Base-by-base conservation (phyloP, 2,329 filamentous ascomycete genomes). In the Amauroascus verrucosus region DNA sequence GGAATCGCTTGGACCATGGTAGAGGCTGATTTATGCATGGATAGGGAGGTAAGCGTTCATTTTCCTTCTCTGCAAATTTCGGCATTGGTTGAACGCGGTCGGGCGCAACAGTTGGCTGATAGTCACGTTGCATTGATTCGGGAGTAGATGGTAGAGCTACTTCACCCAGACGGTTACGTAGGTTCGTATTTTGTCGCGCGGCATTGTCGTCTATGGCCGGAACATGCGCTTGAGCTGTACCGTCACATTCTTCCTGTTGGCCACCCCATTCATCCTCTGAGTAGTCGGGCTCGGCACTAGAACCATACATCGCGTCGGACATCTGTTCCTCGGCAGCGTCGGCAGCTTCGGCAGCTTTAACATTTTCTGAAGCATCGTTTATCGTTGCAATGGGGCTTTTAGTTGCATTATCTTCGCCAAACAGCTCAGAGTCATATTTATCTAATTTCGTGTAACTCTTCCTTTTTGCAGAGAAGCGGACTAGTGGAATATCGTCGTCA, bases 51-150 rank as follows among this genome's bases (percentile, higher is more conserved):
- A 24, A 1, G 13, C 2, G 26, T 6, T 46, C 44, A 33, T 13
- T 26, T 6, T 28, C 32, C 24, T 35, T 11, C 13, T 16, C 16
- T 22, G 46, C 13, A 3, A 20, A 28, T 22, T 37, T 11, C 6
- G 18, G 6, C 3, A 26, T 24, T 16, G 46, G 16, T 1, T 37
- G 11, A 7, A 16, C 30, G 4, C 28, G 6, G 20, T 40, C 13
- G 7, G 33, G 18, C 18, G n/a, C 22, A 14, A 14, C 22, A 49
- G n/a, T 16, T 16, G 22, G 37, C 37, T 48, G 28, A 3, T 38
- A 30, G 14, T 50, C 38, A 33, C 37, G 26, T 20, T 50, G 22
- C 48, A 50, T 50, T 14, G 48, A 50, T 14, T 50, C 48, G 1
- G 48, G 48, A 26, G 48, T 50, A 22, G 48, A 32, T 11, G 48